Base-by-base conservation (phyloP, 2,329 filamentous ascomycete genomes). In the Mycosphaerella sp. region DNA sequence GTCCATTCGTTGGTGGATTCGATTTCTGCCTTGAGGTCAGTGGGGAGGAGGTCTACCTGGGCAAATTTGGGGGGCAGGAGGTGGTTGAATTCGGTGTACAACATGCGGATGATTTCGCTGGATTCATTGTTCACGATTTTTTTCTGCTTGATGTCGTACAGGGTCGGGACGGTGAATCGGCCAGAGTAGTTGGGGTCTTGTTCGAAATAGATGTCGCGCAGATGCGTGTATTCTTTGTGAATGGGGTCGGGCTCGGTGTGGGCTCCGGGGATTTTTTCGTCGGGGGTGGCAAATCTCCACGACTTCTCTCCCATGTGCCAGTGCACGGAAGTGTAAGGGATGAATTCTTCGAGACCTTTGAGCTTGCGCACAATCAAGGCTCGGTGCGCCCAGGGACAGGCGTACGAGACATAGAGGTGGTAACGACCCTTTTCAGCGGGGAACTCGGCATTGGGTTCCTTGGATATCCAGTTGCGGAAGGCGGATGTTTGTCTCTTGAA, bases 351-450 rank as follows among this genome's bases (percentile, higher is more conserved):
- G 0, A 98, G 79, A 0, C 92, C 93, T 76, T 97, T 98, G 66
- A 98, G 80, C 70, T 89, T 86, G 55, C 92, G 81, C 2, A 87
- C 86, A 62, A 97, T 95, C 61, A 97, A 78, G 0, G 89, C 86
- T 42, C 93, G 85, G 67, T 89, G 89, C 4, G 92, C 91, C 91
- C 91, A 96, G 3, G 91, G 91, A 72, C 91, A 96, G 6, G 91
- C 91, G 72, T 95, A 95, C 66, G 86, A 92, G 62, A 95, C 86
- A 69, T 92, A 98, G 64, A 98, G 82, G 73, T 98, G 93, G 71
- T 98, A 98, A 53, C 93, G 81, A 50, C 81, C 89, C 73, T 88
- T 89, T 74, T 97, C 92, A 0, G 89, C 81, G 4, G 89, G 87
- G 64, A 90, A 96, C 70, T 84, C 74, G 4, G 88, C 85, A 41